Percentiles rank a stretch among this genome's conserved stretches.
phyloP scores from a whole-genome alignment of 768 basidiomycete genomes.

The Amanita rubescens region DNA sequence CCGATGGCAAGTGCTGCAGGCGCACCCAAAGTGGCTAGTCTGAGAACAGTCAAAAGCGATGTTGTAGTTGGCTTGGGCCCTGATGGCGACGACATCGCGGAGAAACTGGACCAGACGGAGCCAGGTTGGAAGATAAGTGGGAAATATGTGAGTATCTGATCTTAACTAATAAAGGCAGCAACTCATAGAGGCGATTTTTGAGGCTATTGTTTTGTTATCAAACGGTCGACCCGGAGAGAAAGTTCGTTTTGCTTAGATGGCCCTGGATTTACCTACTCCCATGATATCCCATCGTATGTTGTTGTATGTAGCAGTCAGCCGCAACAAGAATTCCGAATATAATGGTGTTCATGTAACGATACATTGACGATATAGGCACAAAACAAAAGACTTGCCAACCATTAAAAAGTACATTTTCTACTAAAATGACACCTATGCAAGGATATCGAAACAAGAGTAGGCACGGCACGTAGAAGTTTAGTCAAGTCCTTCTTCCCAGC shows the following conservation, averaged over 20 bases:
- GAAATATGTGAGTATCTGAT: constrained; percentile 69
- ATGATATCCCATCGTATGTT: background rate
- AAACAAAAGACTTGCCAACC: background rate
- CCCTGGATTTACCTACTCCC: background rate
- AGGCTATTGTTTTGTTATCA: constrained; percentile 85
- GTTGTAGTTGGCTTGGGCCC: constrained; percentile 83
- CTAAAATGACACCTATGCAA: background rate
- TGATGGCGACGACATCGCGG: constrained; percentile 62
- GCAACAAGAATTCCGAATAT: background rate
- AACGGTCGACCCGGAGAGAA: constrained; percentile 87
- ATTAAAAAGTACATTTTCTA: constrained; percentile 9
- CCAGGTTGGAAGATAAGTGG: constrained; percentile 97
- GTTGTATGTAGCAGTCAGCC: background rate
- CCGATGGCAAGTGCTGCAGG: constrained; percentile 86
- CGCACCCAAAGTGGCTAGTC: constrained; percentile 77
- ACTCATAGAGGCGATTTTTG: background rate
- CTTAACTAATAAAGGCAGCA: background rate
- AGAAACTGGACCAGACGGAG: constrained; percentile 76
- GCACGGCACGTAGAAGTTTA: constrained; percentile 12
- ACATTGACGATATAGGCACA: background rate
- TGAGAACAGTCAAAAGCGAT: constrained; percentile 92
- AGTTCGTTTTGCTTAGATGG: constrained; percentile 60
- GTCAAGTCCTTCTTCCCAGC: constrained; percentile 38
- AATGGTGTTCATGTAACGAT: background rate
- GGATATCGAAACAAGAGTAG: constrained; percentile 4